Conservation (phyloP, 306 rosid species). For the Rosa lucieae region DNA sequence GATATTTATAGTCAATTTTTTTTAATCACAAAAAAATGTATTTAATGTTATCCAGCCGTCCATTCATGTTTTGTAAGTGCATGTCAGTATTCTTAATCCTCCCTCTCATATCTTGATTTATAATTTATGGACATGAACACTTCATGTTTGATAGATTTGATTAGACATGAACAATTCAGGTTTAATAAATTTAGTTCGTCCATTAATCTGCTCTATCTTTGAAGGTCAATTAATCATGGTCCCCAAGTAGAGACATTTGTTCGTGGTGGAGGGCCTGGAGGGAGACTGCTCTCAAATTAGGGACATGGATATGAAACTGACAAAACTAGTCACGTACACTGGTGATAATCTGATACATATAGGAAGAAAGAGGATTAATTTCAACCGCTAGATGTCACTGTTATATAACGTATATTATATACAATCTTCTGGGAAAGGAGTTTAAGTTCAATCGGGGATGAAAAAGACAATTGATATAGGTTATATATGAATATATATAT, state of each 20-base stretch:
- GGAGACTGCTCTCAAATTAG: constrained; percentile 3
- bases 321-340: not conserved
- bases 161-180: too few species aligned
- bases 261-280: constrained; percentile 7
- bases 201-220: not conserved
- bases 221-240: not conserved
- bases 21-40: too few species aligned
- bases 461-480: constrained; percentile 1
- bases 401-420: not conserved
- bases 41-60: too few species aligned
- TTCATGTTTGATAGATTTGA: too few species aligned
- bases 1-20: too few species aligned
- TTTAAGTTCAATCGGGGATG: not conserved
- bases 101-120: too few species aligned
- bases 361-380: not conserved
- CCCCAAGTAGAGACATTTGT: not conserved
- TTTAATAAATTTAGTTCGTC: too few species aligned
- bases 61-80: too few species aligned
- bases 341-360: not conserved
- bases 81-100: too few species aligned
- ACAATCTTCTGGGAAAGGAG: not conserved
- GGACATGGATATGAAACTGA: not conserved
- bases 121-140: too few species aligned
- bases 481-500: not conserved
- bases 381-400: not conserved